A percentile compares a stretch with the other conserved stretches of the same genome.
Evolutionary conservation across 345 rosid genomes (phyloP).

Genomic region (Dipteronia dyeriana): DNA sequence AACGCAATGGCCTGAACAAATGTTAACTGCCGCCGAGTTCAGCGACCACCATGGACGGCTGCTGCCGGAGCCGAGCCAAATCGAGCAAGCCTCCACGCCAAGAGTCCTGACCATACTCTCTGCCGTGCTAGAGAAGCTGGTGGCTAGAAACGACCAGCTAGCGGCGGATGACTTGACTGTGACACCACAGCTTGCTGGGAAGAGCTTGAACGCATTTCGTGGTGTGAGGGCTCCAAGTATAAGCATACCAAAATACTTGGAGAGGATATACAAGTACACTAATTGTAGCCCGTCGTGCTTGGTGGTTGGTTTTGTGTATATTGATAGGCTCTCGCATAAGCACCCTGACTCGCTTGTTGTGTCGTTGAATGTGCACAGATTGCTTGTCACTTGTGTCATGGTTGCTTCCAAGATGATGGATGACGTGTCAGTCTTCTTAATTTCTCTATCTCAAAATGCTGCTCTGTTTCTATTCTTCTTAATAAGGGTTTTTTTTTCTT

Average conservation of each 20-base stretch:
- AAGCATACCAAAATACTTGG: constrained; percentile 76
- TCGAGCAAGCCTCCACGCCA: constrained; percentile 48
- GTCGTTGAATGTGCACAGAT: constrained; percentile 75
- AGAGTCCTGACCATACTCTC: constrained; percentile 73
- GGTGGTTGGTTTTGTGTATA: constrained; percentile 78
- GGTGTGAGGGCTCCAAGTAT: constrained; percentile 78
- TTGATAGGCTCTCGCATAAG: constrained; percentile 71
- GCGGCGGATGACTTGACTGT: constrained; percentile 31
- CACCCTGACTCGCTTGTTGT: constrained; percentile 73
- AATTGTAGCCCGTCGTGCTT: constrained; percentile 88
- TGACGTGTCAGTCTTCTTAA: constrained; percentile 66
- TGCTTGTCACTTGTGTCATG: constrained; percentile 84
- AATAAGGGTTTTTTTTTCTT: too few species aligned
- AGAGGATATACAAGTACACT: constrained; percentile 83
- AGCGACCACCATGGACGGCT: constrained; percentile 22
- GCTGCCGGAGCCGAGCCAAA: constrained; percentile 37
- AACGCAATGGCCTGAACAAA: constrained; percentile 37
- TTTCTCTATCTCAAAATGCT: neutral
- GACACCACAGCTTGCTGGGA: constrained; percentile 29
- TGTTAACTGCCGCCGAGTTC: constrained; percentile 40
- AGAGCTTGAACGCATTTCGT: constrained; percentile 71
- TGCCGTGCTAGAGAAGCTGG: constrained; percentile 65
- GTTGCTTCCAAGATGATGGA: constrained; percentile 91
- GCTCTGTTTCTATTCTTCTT: neutral
- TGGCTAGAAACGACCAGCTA: constrained; percentile 68